Conservation (phyloP, 2,329 filamentous ascomycete species). For the Curvularia verruculosa region DNA sequence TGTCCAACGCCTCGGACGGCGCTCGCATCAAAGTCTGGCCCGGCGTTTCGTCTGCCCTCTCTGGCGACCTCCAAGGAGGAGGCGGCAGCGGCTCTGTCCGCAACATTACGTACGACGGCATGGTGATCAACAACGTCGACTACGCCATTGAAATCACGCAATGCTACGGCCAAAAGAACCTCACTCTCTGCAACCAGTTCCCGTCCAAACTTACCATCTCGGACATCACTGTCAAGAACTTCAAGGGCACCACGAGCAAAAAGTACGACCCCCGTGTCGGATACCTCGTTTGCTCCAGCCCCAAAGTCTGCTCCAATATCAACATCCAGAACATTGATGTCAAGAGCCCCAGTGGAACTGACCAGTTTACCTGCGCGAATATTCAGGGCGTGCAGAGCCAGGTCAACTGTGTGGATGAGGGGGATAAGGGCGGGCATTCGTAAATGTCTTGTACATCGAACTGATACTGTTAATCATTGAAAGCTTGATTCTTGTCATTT, state of each 20-base stretch:
- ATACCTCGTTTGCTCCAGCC: constrained; percentile 54
- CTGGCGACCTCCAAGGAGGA: constrained; percentile 68
- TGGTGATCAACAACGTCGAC: constrained; percentile 67
- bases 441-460: constrained; percentile 3
- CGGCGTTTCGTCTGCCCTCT: constrained; percentile 60
- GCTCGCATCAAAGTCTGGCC: constrained; percentile 79
- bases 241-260: constrained; percentile 60
- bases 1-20: constrained; percentile 60
- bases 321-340: constrained; percentile 52
- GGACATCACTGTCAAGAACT: constrained; percentile 63
- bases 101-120: constrained; percentile 71
- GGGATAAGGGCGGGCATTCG: constrained; percentile 29
- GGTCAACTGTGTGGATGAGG: constrained; percentile 38
- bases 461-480: too few relatives aligned
- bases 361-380: constrained; percentile 55
- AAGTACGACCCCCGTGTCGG: constrained; percentile 52
- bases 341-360: constrained; percentile 54
- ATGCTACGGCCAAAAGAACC: constrained; percentile 68
- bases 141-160: constrained; percentile 70
- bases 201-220: constrained; percentile 63
- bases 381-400: constrained; percentile 36
- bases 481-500: too few relatives aligned
- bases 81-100: constrained; percentile 66
- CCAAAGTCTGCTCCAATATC: constrained; percentile 59
- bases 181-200: constrained; percentile 65